A percentile compares a stretch with the other conserved stretches of the same genome.
Evolutionary conservation across 129 eudicot genomes (phyloP).

Genomic region (Artemisia tridentata): DNA sequence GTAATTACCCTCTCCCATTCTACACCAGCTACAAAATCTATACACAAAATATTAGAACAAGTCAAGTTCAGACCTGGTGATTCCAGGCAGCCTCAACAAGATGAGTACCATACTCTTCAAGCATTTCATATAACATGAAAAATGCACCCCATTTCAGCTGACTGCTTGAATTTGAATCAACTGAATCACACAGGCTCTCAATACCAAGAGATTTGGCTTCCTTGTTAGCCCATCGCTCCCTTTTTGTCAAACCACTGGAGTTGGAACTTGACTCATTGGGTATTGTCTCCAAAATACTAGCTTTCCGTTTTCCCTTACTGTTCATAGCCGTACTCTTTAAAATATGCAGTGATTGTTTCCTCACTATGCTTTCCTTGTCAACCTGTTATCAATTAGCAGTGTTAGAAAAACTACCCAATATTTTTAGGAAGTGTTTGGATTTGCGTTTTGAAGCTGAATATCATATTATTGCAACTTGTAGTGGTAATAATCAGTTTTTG

Average conservation of each 20-base stretch:
- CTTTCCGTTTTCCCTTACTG: constrained; percentile 32
- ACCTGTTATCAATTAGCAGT: constrained; percentile 38
- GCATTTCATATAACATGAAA: constrained; percentile 92
- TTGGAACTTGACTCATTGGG: constrained; percentile 34
- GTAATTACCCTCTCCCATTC: constrained; percentile 7
- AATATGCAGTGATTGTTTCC: constrained; percentile 87
- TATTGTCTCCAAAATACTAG: constrained; percentile 40
- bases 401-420: background rate
- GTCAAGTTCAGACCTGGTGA: constrained; percentile 61
- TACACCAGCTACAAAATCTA: background rate
- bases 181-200: constrained; percentile 43
- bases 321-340: constrained; percentile 43
- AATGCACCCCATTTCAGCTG: constrained; percentile 82
- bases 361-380: constrained; percentile 76
- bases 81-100: constrained; percentile 99
- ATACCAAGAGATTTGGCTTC: constrained; percentile 92
- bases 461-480: background rate
- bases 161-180: constrained; percentile 39
- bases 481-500: background rate
- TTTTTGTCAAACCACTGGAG: constrained; percentile 56
- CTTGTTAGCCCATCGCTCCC: constrained; percentile 81
- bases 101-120: constrained; percentile 98
- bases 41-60: constrained; percentile 2
- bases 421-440: background rate
- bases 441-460: background rate